These are phyloP conservation scores for Cokeromyces recurvatus DNA, from an alignment of 371 early-diverging fungal genomes.

Conservation along the genomic window DNA sequence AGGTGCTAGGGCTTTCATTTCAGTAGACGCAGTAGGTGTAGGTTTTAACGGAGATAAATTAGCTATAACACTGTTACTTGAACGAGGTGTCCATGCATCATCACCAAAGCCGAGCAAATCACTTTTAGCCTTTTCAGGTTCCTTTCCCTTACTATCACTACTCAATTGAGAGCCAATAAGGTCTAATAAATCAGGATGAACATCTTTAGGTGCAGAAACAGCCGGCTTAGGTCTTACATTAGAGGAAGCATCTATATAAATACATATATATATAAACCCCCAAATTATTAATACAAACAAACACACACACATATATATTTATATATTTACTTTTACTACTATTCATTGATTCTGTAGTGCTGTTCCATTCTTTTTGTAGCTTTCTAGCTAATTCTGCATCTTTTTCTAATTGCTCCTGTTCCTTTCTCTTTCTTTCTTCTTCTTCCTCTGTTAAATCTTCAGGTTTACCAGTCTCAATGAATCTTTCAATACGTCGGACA, in stretches of 20 bases:
- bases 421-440: conserved; percentile 20
- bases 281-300: background rate
- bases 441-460: conserved; percentile 37
- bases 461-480: conserved; percentile 39
- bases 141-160: conserved; percentile 9
- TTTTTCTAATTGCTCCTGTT: conserved; percentile 18
- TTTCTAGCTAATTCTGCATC: conserved; percentile 76
- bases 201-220: conserved; percentile 41
- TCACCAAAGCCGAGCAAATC: conserved; percentile 49
- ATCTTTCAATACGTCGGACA: conserved; percentile 71
- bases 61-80: conserved; percentile 3
- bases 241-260: conserved; percentile 6
- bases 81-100: conserved; percentile 47
- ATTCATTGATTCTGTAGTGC: conserved; percentile 28
- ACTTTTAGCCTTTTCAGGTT: conserved; percentile 12
- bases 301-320: background rate
- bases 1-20: background rate
- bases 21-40: conserved; percentile 5
- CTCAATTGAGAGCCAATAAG: conserved; percentile 31
- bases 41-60: conserved; percentile 7
- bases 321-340: conserved; percentile 8
- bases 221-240: conserved; percentile 34
- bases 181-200: conserved; percentile 37
- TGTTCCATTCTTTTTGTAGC: conserved; percentile 55
- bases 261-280: background rate